Base-by-base conservation (phyloP, 1,284 basidiomycete species). In the Ustilago loliicola region DNA sequence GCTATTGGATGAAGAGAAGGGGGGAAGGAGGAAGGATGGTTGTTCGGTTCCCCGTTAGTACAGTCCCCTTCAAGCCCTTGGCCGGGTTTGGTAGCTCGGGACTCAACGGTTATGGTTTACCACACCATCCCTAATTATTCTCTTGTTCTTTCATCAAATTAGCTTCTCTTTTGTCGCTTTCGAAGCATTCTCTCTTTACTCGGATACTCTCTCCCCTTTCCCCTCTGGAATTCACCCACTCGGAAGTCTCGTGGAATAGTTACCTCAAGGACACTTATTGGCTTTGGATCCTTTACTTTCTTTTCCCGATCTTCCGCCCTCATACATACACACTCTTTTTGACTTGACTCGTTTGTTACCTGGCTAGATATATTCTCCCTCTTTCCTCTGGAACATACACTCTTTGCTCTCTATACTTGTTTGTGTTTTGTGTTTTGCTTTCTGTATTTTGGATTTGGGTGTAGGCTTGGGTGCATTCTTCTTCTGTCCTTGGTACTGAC, bases 281-380 rank as follows among this genome's bases (percentile, higher is more conserved):
- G 42, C n/a, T 21, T 45, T 45, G 21, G n/a, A 7, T 45, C 42
- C 21, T 45, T 23, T 10, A 27, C 1, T 21, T 13, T 11, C 25
- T 30, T 29, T 29, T 21, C 32, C 32, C 1, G 19, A 40, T 40
- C 42, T 45, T 21, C 29, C 34, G 17, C 13, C 15, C 48, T 17
- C 51, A 21, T 25, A 45, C 25, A 57, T 38, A 64, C 62, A 56
- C 54, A 50, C 54, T 40, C 51, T 66, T 21, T 48, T 40, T 60
- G 60, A 61, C 23, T 56, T 63, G 54, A 30, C 53, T 21, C 42
- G 2, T 23, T 57, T 40, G 25, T 52, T 23, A n/a, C 27, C 56
- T 67, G 66, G 66, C 59, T 68, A 68, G 60, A 62, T 61, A 34
- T 54, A 40, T n/a, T 38, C n/a, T 27, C 32, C 15, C 10, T 45